phyloP scores from a whole-genome alignment of 73 alveolate species.

The Effrenium voratum region DNA sequence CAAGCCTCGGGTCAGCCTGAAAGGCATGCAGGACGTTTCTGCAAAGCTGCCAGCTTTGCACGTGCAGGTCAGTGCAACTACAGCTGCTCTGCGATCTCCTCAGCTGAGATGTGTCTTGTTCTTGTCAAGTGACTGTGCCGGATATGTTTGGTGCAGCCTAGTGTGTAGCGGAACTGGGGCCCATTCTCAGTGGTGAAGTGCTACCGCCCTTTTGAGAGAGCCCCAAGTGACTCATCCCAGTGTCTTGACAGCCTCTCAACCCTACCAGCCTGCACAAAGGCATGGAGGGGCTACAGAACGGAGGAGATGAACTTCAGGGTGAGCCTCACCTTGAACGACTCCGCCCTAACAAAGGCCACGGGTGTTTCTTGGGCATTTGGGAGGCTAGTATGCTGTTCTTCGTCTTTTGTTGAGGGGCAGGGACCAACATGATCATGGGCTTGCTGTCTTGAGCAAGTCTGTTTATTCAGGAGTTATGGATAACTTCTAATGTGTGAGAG shows the following conservation, averaged over 20 bases:
- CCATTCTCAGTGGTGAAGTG: too few relatives aligned
- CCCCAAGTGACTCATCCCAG: too few relatives aligned
- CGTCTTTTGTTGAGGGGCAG: background rate
- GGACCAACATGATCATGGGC: background rate
- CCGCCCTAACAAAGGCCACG: slow-evolving; percentile 53
- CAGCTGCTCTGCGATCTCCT: slow-evolving; percentile 72
- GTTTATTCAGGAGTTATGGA: too few relatives aligned
- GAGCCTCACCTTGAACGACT: slow-evolving; percentile 55
- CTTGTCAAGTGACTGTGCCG: too few relatives aligned
- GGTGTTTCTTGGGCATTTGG: background rate
- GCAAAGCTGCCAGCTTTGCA: background rate
- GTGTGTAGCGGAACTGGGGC: too few relatives aligned
- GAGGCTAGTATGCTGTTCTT: background rate
- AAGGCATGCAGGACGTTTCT: background rate
- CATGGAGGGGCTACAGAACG: slow-evolving; percentile 77
- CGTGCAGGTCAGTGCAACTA: slow-evolving; percentile 66
- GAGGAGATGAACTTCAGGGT: slow-evolving; percentile 88
- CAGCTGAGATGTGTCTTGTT: too few relatives aligned
- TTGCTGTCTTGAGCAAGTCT: too few relatives aligned
- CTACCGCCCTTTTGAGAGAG: too few relatives aligned
- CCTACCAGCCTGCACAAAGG: too few relatives aligned
- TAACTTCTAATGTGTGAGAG: too few relatives aligned
- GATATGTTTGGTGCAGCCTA: too few relatives aligned
- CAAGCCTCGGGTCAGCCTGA: background rate
- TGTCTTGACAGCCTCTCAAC: too few relatives aligned